Evolutionary conservation across 768 basidiomycete species (phyloP), one percentile per base, ranked within the genome.

Genomic region (Leccinum broughii): DNA sequence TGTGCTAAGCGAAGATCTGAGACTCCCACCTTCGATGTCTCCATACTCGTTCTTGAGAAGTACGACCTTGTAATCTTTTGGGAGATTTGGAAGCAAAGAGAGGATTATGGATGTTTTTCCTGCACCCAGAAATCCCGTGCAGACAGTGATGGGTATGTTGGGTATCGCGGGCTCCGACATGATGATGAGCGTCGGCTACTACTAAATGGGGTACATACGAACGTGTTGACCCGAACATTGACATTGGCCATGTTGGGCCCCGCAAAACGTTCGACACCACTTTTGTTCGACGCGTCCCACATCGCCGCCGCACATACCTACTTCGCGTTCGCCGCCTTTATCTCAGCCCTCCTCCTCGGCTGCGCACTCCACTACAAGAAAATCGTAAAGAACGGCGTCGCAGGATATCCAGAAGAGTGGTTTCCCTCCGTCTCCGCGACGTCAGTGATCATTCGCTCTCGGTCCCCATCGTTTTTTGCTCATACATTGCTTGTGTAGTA

Each of bases 41-140:
- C 95, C 95, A 68, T 93, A 97, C 73, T 98, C 95, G 77, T 98
- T 98, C 79, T 98, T 98, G 63, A 98, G 81, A 41, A 98, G 77
- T 6, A 95, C 93, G 34, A 91, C 89, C 67, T 86, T 92, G 81
- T 95, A 95, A 67, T 91, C 88, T 56, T 85, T 83, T 3, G 93
- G 92, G 7, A 98, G 79, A 65, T 87, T 86, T 3, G 89, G 87
- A 3, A 97, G 82, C 1, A 96, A 79, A 2, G 90, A 89, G 17
- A 96, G 83, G 63, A 97, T 95, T 28, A 90, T 79, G 3, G 85
- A 86, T 0, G 89, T 91, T 73, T 91, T 91, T 48, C 90, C 90
- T 17, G 89, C 89, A 3, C 90, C 91, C 4, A 94, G 83, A 71
- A 93, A 96, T 15, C 95, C 95, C n/a, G 95, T 98, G 75, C 96